Conservation (phyloP, 2,329 filamentous ascomycete genomes). For the Diplocarpon mali region DNA sequence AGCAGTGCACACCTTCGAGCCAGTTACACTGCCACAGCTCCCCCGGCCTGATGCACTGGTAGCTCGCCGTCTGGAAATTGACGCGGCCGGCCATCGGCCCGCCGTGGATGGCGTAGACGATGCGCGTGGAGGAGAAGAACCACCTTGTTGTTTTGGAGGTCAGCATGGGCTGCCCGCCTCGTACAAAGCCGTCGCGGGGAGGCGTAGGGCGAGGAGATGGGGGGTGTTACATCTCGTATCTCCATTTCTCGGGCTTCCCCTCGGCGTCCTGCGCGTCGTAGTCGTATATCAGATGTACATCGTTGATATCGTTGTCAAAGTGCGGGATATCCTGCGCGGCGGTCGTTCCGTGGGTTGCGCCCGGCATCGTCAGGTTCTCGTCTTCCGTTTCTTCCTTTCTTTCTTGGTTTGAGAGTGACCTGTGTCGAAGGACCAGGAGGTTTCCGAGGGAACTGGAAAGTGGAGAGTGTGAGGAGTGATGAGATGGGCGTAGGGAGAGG, state of each 20-base stretch:
- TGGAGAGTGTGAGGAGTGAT: neutral
- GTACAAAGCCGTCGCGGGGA: too few species aligned
- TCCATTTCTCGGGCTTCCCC: slow-evolving; percentile 46
- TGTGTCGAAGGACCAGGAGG: neutral
- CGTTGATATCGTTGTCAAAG: slow-evolving; percentile 40
- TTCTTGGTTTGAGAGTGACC: neutral
- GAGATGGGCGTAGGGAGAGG: too few species aligned
- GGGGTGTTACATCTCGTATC: slow-evolving; percentile 40
- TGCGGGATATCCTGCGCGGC: slow-evolving; percentile 12
- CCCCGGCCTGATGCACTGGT: slow-evolving; percentile 45
- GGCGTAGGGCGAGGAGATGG: too few species aligned
- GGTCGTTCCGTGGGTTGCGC: slow-evolving; percentile 12
- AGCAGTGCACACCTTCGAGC: slow-evolving; percentile 32
- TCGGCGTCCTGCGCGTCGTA: slow-evolving; percentile 37
- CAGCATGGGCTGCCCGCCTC: too few species aligned
- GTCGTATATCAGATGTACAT: slow-evolving; percentile 46
- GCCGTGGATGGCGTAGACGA: slow-evolving; percentile 48
- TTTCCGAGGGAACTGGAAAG: neutral
- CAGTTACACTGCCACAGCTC: slow-evolving; percentile 51
- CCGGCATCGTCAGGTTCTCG: slow-evolving; percentile 9
- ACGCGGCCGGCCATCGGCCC: slow-evolving; percentile 45
- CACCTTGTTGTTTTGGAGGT: slow-evolving; percentile 20
- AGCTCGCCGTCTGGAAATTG: slow-evolving; percentile 43
- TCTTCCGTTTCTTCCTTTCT: neutral
- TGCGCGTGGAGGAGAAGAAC: slow-evolving; percentile 43